These are phyloP conservation scores for Leptographium lundbergii DNA, from an alignment of 2,329 filamentous ascomycete genomes.

Conservation along the genomic window DNA sequence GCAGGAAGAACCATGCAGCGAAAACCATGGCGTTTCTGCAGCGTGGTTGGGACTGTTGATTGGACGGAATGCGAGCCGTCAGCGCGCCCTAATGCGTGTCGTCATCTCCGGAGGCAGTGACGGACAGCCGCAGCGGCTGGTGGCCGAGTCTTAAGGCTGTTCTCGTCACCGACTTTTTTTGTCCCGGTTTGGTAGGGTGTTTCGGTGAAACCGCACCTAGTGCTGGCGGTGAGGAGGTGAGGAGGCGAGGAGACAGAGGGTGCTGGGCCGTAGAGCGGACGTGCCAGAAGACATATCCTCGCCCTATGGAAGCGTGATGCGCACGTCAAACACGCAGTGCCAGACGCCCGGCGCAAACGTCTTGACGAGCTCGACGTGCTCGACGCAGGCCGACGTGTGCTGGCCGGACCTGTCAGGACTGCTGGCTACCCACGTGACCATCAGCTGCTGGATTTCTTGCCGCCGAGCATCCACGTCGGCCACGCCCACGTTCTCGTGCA, in stretches of 20 bases:
- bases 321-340: conserved; percentile 58
- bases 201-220: not conserved
- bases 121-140: not conserved
- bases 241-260: not conserved
- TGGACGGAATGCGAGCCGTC: not conserved
- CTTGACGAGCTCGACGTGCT: conserved; percentile 54
- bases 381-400: conserved; percentile 19
- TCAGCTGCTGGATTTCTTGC: conserved; percentile 34
- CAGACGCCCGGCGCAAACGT: conserved; percentile 57
- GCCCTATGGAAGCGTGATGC: conserved; percentile 18
- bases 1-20: too few relatives aligned
- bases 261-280: too few relatives aligned
- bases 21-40: too few relatives aligned
- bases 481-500: conserved; percentile 53
- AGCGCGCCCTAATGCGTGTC: not conserved
- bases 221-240: not conserved
- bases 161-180: not conserved
- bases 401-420: not conserved
- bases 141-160: not conserved
- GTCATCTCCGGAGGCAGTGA: not conserved
- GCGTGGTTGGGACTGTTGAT: too few relatives aligned
- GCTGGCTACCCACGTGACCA: conserved; percentile 23
- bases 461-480: conserved; percentile 35
- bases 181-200: not conserved
- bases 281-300: too few relatives aligned